These are phyloP conservation scores for Naegleria lovaniensis DNA, from an alignment of 208 protist genomes.

Conservation along the genomic window DNA sequence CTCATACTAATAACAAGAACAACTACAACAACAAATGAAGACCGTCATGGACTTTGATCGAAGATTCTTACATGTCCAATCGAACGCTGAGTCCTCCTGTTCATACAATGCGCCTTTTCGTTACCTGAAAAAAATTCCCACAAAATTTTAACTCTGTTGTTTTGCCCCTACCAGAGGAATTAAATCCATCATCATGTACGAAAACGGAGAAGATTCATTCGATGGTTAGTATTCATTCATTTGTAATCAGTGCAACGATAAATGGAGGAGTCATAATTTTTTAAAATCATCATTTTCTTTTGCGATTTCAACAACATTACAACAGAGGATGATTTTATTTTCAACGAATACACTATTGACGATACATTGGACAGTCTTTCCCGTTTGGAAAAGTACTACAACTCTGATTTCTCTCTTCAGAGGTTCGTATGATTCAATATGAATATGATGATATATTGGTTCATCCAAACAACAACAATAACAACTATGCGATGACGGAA, in stretches of 20 bases:
- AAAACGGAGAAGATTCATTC: neutral
- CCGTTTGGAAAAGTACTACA: conserved; percentile 70
- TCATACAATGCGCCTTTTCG: too few relatives aligned
- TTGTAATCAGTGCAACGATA: neutral
- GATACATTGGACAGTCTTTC: conserved; percentile 75
- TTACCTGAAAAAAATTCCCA: too few relatives aligned
- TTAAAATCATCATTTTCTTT: too few relatives aligned
- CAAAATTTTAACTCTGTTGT: too few relatives aligned
- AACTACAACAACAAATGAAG: too few relatives aligned
- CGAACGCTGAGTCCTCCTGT: too few relatives aligned
- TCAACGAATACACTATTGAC: conserved; percentile 82
- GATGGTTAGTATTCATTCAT: neutral
- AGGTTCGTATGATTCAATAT: conserved; percentile 55
- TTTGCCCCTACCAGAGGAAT: neutral
- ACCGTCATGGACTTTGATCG: too few relatives aligned
- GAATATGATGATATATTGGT: too few relatives aligned
- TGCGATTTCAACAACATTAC: neutral
- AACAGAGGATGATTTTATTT: conserved; percentile 72
- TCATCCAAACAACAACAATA: conserved; percentile 75
- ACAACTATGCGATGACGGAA: conserved; percentile 79
- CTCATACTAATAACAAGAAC: too few relatives aligned
- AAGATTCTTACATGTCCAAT: too few relatives aligned
- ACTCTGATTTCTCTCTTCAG: conserved; percentile 77
- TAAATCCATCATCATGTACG: neutral
- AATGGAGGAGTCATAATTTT: neutral